These are phyloP conservation scores for Dryas octopetala DNA, from an alignment of 306 rosid species.

Conservation along the genomic window DNA sequence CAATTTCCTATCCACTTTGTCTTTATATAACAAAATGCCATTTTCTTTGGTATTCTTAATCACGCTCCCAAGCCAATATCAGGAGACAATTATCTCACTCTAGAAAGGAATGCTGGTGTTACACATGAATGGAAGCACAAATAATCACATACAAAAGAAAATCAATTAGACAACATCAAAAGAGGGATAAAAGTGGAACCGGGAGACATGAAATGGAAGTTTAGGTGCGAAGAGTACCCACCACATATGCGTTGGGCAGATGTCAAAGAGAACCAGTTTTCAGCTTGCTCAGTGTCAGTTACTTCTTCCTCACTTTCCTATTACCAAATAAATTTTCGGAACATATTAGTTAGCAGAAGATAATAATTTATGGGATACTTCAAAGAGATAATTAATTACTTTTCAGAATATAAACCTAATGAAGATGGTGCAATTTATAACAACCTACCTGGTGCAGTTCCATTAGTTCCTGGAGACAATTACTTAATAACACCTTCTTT, in stretches of 20 bases:
- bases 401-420: not conserved
- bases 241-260: slow-evolving; percentile 99
- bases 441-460: slow-evolving; percentile 95
- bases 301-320: slow-evolving; percentile 99
- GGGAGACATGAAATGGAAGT: slow-evolving; percentile 17
- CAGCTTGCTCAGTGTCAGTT: slow-evolving; percentile 97
- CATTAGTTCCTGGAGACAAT: slow-evolving; percentile 98
- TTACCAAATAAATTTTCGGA: slow-evolving; percentile 22
- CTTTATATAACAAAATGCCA: too few species aligned
- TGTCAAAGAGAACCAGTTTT: slow-evolving; percentile 98
- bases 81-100: not conserved
- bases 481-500: slow-evolving; percentile 94
- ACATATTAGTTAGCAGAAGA: slow-evolving; percentile 18
- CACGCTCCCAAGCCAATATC: not conserved
- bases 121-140: slow-evolving; percentile 1
- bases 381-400: not conserved
- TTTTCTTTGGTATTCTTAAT: not conserved
- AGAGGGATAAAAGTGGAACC: slow-evolving; percentile 11
- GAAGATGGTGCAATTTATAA: not conserved
- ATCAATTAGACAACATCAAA: slow-evolving; percentile 2
- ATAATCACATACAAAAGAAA: not conserved
- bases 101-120: not conserved
- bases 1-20: not conserved
- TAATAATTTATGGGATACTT: not conserved
- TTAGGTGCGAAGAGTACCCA: slow-evolving; percentile 44